phyloP scores from a whole-genome alignment of 176 grass and related monocot genomes.

The Oryza meridionalis region DNA sequence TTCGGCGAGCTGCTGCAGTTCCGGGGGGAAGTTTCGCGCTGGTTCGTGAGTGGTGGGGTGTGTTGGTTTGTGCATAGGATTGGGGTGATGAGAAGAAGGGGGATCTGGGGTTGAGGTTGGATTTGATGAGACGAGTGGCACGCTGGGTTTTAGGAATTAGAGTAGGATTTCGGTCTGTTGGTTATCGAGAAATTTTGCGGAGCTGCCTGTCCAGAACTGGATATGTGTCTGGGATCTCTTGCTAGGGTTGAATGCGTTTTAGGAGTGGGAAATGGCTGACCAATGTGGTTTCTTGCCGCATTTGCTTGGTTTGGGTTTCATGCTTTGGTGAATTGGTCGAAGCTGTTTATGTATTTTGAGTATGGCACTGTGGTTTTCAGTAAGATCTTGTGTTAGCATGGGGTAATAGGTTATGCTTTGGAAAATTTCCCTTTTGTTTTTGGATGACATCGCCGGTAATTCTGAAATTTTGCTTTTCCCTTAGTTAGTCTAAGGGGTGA shows the following conservation, averaged over 20 bases:
- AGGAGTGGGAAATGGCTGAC: neutral
- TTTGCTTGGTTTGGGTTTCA: neutral
- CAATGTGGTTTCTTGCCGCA: conserved; percentile 1
- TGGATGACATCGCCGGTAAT: neutral
- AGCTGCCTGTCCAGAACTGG: neutral
- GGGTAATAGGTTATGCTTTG: conserved; percentile 2
- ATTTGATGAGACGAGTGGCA: neutral
- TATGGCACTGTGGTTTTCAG: neutral
- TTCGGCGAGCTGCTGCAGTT: neutral
- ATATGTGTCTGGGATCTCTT: neutral
- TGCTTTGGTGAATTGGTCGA: conserved; percentile 15
- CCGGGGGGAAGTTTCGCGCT: neutral
- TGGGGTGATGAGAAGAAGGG: conserved; percentile 3
- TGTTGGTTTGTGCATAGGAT: neutral
- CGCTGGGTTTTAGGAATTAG: neutral
- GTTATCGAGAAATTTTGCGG: neutral
- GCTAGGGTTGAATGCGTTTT: conserved; percentile 9
- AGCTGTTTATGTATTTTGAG: conserved; percentile 3
- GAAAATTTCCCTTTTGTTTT: neutral
- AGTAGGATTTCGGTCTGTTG: neutral
- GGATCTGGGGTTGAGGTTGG: conserved; percentile 42
- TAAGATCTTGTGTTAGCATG: conserved; percentile 3
- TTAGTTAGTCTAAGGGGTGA: neutral
- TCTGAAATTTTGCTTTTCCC: neutral
- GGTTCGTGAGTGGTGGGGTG: neutral